Conservation (phyloP, 345 rosid species). For the Raphanus raphanistrum region DNA sequence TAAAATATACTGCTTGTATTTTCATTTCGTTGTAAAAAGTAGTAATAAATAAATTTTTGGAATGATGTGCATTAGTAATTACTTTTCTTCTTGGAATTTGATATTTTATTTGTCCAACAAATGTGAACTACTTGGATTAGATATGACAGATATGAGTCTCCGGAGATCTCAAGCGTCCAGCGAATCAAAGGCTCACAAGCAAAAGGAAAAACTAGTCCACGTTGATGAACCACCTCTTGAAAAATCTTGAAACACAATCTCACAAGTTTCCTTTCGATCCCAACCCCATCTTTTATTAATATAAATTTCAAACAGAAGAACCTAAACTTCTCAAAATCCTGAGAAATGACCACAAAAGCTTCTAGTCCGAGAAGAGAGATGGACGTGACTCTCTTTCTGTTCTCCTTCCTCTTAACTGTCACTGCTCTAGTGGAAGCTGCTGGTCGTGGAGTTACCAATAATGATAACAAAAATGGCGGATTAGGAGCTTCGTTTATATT, state of each 20-base stretch:
- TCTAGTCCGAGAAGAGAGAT: conserved; percentile 1
- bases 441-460: conserved; percentile 34
- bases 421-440: conserved; percentile 24
- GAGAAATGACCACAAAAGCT: conserved; percentile 17
- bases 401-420: conserved; percentile 2
- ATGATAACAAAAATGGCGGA: conserved; percentile 28
- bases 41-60: background rate
- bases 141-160: background rate
- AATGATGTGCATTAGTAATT: background rate
- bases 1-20: background rate
- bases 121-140: conserved; percentile 28
- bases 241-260: conserved; percentile 22
- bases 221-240: conserved; percentile 41
- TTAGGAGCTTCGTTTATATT: conserved; percentile 64
- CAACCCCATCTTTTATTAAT: conserved; percentile 4
- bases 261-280: conserved; percentile 34
- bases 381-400: conserved; percentile 9
- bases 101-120: conserved; percentile 22
- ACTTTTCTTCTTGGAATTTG: background rate
- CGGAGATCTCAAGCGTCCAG: background rate
- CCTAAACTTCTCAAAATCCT: conserved; percentile 8
- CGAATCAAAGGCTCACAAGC: conserved; percentile 20
- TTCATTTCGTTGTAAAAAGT: background rate
- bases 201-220: conserved; percentile 27
- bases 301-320: conserved; percentile 24